These are phyloP conservation scores for Jacaranda copaia DNA, from an alignment of 257 asterid species.

Conservation along the genomic window DNA sequence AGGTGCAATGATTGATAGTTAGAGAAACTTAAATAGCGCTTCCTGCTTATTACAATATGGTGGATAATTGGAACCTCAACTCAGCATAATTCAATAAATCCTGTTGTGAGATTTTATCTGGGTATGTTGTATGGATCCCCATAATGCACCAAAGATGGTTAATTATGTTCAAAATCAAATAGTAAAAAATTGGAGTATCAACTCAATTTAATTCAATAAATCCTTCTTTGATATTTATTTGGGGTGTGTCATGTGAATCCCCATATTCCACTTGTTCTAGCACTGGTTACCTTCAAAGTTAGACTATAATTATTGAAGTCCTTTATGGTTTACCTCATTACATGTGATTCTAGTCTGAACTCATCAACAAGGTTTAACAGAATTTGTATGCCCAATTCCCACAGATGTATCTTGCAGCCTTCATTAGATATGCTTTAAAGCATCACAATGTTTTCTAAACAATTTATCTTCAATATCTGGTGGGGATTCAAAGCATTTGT, in stretches of 20 bases:
- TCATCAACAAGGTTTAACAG: not conserved
- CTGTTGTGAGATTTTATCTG: not conserved
- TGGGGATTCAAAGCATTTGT: too few species aligned
- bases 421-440: not conserved
- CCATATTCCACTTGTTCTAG: not conserved
- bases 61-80: not conserved
- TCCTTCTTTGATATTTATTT: not conserved
- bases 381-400: not conserved
- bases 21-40: too few species aligned
- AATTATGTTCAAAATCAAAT: not conserved
- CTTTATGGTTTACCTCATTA: not conserved
- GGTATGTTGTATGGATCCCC: not conserved
- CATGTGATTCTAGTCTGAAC: not conserved
- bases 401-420: not conserved
- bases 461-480: not conserved
- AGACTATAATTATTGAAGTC: not conserved
- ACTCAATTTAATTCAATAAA: not conserved
- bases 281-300: not conserved
- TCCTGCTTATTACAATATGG: too few species aligned
- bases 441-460: not conserved
- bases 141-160: not conserved
- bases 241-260: not conserved
- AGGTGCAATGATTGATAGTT: too few species aligned
- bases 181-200: not conserved
- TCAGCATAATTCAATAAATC: not conserved